A percentile compares a stretch with the other conserved stretches of the same genome.
Evolutionary conservation across 371 early-diverging fungal species (phyloP).

Genomic region (Apophysomyces variabilis): DNA sequence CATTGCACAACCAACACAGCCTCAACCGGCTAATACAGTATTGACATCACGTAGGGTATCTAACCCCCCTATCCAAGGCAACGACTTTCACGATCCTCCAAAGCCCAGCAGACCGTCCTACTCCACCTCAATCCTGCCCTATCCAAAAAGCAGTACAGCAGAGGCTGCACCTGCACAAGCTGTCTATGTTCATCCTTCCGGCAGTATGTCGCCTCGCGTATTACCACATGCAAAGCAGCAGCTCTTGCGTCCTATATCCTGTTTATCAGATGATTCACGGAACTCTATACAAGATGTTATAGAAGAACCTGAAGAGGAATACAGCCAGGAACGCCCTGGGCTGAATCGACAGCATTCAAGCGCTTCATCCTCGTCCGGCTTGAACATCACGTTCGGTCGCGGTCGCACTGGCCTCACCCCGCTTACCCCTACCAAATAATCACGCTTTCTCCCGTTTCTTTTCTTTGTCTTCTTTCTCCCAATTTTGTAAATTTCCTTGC

Average conservation of each 20-base stretch:
- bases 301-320: constrained; percentile 21
- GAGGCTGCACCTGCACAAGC: constrained; percentile 7
- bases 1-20: constrained; percentile 8
- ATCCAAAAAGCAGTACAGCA: constrained; percentile 1
- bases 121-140: constrained; percentile 21
- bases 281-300: constrained; percentile 13
- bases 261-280: constrained; percentile 22
- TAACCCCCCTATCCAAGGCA: neutral
- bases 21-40: neutral
- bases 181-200: constrained; percentile 10
- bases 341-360: constrained; percentile 27
- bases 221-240: constrained; percentile 8
- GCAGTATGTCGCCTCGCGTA: neutral
- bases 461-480: neutral
- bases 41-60: neutral
- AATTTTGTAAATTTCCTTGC: neutral
- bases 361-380: constrained; percentile 27
- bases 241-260: constrained; percentile 20
- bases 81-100: neutral
- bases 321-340: constrained; percentile 12
- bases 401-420: constrained; percentile 17
- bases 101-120: constrained; percentile 14
- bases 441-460: neutral
- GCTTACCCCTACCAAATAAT: constrained; percentile 8
- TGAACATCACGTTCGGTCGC: constrained; percentile 26